A percentile compares a stretch with the other conserved stretches of the same genome.
These are phyloP conservation scores for Lepiota venenata DNA, from an alignment of 768 basidiomycete genomes.

Conservation along the genomic window DNA sequence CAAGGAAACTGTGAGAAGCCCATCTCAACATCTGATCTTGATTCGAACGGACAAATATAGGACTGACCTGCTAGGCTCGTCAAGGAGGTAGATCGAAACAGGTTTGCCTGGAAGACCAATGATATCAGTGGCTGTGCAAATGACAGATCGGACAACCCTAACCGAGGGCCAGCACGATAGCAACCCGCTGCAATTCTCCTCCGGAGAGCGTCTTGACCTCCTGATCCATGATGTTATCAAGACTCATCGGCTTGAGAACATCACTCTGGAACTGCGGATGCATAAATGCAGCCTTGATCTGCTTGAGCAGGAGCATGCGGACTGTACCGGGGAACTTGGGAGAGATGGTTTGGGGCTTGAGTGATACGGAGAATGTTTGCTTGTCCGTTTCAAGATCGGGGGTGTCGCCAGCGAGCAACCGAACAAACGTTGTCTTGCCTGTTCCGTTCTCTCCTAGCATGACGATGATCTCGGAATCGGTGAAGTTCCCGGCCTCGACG, in stretches of 20 bases:
- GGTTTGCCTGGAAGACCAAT: constrained; percentile 51
- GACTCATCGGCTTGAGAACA: constrained; percentile 94
- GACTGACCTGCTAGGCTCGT: constrained; percentile 84
- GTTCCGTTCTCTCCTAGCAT: constrained; percentile 99
- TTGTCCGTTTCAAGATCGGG: constrained; percentile 86
- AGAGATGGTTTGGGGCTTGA: constrained; percentile 98
- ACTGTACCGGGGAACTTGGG: constrained; percentile 98
- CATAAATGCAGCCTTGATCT: constrained; percentile 95
- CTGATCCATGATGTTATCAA: constrained; percentile 95
- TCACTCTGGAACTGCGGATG: constrained; percentile 99
- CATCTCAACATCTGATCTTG: neutral
- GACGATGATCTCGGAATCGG: constrained; percentile 99
- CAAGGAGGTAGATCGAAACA: constrained; percentile 88
- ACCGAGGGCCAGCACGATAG: constrained; percentile 92
- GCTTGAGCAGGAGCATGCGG: constrained; percentile 89
- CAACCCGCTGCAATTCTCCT: constrained; percentile 97
- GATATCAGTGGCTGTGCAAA: neutral
- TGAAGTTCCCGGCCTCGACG: constrained; percentile 86
- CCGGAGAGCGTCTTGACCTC: constrained; percentile 98
- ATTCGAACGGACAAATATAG: neutral
- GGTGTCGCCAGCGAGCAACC: constrained; percentile 88
- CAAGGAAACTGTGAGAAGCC: constrained; percentile 68
- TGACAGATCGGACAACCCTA: constrained; percentile 11
- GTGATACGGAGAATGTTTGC: constrained; percentile 80
- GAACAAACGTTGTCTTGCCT: constrained; percentile 98